Evolutionary conservation across 192 early-diverging fungal genomes (phyloP), one percentile per base, ranked within the genome.

Genomic region (Phlyctochytrium planicorne): DNA sequence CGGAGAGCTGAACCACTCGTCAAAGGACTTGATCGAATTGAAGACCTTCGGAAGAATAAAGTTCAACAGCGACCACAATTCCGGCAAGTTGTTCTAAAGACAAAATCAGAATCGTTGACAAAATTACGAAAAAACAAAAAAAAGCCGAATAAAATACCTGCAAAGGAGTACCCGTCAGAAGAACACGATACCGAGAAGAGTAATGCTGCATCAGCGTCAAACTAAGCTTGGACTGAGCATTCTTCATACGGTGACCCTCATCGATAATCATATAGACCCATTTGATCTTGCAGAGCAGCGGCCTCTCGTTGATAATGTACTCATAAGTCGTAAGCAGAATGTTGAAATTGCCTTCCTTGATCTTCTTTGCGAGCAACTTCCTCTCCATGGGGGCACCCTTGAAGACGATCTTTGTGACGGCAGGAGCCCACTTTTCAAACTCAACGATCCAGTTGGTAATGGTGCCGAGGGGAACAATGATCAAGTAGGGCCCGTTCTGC

Each of bases 181-280:
- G 96, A 53, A 98, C 80, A 30, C 96, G 88, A 75, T 95, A 98
- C 4, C 94, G 89, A 1, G 90, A 90, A 30, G 78, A 81, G 77
- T 99, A 99, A 76, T 89, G 88, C 74, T 94, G 91, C 33, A 91
- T 89, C 71, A 99, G 77, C 32, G 91, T 94, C 12, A 79, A 76
- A 24, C 92, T 90, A 33, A 99, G 83, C 69, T 93, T 94, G 23
- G 92, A 92, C 34, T 93, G 80, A 40, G 90, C 76, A 73, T 98
- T 99, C 81, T 99, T 99, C 92, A 99, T 94, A 63, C 97, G 91
- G 77, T 99, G 97, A 65, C 97, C 97, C 75, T 99, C 97, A 71
- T 99, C 97, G 67, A 98, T 94, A 71, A 99, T 97, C 85, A 96
- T 90, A 80, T 98, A 90, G 14, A 97, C 86, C 97, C 97, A 99